These are phyloP conservation scores for Tylopilus sp. DNA, from an alignment of 1,284 basidiomycete species.

Conservation along the genomic window DNA sequence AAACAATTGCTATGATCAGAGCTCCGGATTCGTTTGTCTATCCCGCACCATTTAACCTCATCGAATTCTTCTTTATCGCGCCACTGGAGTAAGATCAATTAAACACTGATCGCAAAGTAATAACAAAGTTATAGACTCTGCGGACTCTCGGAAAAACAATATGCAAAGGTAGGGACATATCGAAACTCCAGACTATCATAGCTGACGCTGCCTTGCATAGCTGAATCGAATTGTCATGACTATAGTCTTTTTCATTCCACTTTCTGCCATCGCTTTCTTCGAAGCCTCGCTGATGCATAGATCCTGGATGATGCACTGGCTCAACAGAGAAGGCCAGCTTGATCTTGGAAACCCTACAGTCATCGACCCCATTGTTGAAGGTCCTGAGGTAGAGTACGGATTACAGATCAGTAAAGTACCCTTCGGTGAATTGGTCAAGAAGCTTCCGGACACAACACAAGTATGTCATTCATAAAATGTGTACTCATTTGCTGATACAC, in stretches of 20 bases:
- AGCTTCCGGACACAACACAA: slow-evolving; percentile 72
- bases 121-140: slow-evolving; percentile 41
- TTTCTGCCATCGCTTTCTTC: slow-evolving; percentile 70
- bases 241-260: slow-evolving; percentile 75
- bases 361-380: slow-evolving; percentile 61
- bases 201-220: slow-evolving; percentile 29
- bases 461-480: slow-evolving; percentile 40
- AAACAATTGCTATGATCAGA: slow-evolving; percentile 78
- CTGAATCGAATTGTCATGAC: slow-evolving; percentile 80
- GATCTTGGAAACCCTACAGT: slow-evolving; percentile 55
- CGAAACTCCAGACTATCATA: neutral
- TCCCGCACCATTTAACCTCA: slow-evolving; percentile 80
- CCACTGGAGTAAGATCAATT: slow-evolving; percentile 72
- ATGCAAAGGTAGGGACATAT: slow-evolving; percentile 47
- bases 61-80: slow-evolving; percentile 77
- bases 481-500: slow-evolving; percentile 5
- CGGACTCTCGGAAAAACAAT: slow-evolving; percentile 44
- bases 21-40: slow-evolving; percentile 79
- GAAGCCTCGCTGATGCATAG: slow-evolving; percentile 63
- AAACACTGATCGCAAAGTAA: neutral
- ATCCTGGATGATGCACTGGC: slow-evolving; percentile 67
- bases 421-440: slow-evolving; percentile 72
- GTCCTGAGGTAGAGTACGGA: slow-evolving; percentile 51
- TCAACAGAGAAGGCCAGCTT: slow-evolving; percentile 61
- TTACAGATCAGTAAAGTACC: slow-evolving; percentile 69